Conservation (phyloP, 768 basidiomycete species). For the Russula ochroleuca region DNA sequence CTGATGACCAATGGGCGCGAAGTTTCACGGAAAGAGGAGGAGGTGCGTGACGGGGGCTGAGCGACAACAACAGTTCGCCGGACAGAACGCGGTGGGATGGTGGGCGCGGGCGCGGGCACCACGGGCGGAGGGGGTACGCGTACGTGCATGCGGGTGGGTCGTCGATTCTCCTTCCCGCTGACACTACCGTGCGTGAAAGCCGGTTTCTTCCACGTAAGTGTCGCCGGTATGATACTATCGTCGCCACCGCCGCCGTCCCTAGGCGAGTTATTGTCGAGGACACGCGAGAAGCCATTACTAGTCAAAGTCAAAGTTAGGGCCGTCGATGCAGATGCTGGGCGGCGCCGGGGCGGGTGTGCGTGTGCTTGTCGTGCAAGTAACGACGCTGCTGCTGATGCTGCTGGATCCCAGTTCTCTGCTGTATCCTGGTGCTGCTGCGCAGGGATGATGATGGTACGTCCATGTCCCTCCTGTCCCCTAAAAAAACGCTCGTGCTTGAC, state of each 20-base stretch:
- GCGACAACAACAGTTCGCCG: not conserved
- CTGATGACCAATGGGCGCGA: conserved; percentile 4
- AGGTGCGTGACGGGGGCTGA: not conserved
- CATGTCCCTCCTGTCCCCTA: not conserved
- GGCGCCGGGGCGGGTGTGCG: not conserved
- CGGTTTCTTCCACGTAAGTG: not conserved
- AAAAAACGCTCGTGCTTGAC: not conserved
- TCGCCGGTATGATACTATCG: too few relatives aligned
- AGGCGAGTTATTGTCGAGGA: not conserved
- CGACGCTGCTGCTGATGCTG: not conserved
- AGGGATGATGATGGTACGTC: not conserved
- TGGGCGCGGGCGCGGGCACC: not conserved
- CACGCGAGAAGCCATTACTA: not conserved
- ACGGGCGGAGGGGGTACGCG: conserved; percentile 4
- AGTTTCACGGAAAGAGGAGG: not conserved
- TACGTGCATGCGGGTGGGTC: not conserved
- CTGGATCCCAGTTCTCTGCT: not conserved
- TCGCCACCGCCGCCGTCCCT: not conserved
- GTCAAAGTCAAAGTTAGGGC: not conserved
- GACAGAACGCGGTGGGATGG: not conserved
- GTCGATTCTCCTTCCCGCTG: conserved; percentile 16
- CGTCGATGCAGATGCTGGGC: not conserved
- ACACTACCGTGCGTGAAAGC: not conserved
- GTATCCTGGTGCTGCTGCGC: not conserved
- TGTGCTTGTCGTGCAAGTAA: not conserved